Evolutionary conservation across 768 basidiomycete species (phyloP).

Genomic region (Leccinum olivaceopallidum): DNA sequence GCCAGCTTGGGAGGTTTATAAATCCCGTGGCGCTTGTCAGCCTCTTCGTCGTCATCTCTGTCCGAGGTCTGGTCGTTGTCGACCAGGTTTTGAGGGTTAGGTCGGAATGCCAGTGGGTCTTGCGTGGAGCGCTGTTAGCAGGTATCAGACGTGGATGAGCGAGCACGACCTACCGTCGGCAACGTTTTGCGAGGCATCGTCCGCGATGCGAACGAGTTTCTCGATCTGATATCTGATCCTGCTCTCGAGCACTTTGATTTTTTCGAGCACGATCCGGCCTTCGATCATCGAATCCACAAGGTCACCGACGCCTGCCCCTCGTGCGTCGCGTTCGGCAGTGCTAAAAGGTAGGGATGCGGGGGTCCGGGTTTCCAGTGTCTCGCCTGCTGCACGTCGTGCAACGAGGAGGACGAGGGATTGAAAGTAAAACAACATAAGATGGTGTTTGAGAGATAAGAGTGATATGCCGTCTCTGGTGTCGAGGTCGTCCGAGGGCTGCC

Average conservation of each 20-base stretch:
- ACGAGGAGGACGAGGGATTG: slow-evolving; percentile 78
- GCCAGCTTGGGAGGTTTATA: slow-evolving; percentile 89
- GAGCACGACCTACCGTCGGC: slow-evolving; percentile 55
- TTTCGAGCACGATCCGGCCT: slow-evolving; percentile 82
- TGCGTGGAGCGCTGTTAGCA: slow-evolving; percentile 6
- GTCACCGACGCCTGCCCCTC: slow-evolving; percentile 69
- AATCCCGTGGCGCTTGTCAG: slow-evolving; percentile 45
- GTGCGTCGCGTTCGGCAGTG: slow-evolving; percentile 44
- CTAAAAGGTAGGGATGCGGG: slow-evolving; percentile 56
- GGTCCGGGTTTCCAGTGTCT: slow-evolving; percentile 54
- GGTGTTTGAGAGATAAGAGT: slow-evolving; percentile 84
- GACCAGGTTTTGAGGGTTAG: slow-evolving; percentile 79
- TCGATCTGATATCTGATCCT: slow-evolving; percentile 96
- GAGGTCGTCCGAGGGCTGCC: slow-evolving; percentile 35
- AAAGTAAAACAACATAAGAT: slow-evolving; percentile 80
- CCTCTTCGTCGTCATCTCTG: slow-evolving; percentile 23
- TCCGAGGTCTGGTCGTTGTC: slow-evolving; percentile 38
- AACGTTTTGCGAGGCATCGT: slow-evolving; percentile 49
- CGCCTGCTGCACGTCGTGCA: slow-evolving; percentile 68
- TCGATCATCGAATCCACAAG: slow-evolving; percentile 80
- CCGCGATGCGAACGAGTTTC: slow-evolving; percentile 80
- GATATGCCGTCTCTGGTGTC: slow-evolving; percentile 84
- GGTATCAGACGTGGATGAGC: background rate
- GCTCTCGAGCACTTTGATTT: slow-evolving; percentile 78
- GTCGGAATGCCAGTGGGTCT: slow-evolving; percentile 93